Conservation (phyloP, 2,329 filamentous ascomycete genomes). For the Fusarium guadeloupense region DNA sequence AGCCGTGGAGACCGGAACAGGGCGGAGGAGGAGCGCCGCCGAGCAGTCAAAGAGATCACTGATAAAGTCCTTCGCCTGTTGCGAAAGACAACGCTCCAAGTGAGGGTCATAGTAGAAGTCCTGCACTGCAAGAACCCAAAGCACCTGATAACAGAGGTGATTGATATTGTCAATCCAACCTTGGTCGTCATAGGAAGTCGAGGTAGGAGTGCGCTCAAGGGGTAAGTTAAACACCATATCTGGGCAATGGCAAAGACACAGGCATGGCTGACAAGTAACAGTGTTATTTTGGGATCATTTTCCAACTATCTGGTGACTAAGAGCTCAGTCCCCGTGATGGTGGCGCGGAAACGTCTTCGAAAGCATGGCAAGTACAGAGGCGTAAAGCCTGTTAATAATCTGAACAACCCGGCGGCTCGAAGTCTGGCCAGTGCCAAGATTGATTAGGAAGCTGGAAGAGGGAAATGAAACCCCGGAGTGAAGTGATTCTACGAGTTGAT, state of each 20-base stretch:
- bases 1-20: constrained; percentile 62
- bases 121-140: constrained; percentile 98
- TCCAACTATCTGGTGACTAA: constrained; percentile 98
- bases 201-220: constrained; percentile 90
- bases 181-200: constrained; percentile 92
- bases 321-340: constrained; percentile 97
- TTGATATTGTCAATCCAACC: constrained; percentile 90
- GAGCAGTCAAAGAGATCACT: constrained; percentile 85
- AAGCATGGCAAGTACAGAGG: constrained; percentile 87
- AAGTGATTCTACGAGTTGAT: constrained; percentile 21
- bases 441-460: constrained; percentile 61
- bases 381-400: constrained; percentile 81
- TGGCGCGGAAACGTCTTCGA: constrained; percentile 86
- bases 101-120: constrained; percentile 92
- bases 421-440: constrained; percentile 78
- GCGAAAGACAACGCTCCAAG: constrained; percentile 90
- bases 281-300: constrained; percentile 93
- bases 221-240: constrained; percentile 64
- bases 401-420: constrained; percentile 73
- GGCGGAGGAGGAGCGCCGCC: constrained; percentile 80
- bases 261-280: constrained; percentile 54
- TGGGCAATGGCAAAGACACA: background rate
- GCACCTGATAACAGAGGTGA: constrained; percentile 96
- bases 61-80: constrained; percentile 85
- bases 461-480: constrained; percentile 1